These are phyloP conservation scores for Psilocybe cubensis DNA, from an alignment of 768 basidiomycete genomes.

Conservation along the genomic window DNA sequence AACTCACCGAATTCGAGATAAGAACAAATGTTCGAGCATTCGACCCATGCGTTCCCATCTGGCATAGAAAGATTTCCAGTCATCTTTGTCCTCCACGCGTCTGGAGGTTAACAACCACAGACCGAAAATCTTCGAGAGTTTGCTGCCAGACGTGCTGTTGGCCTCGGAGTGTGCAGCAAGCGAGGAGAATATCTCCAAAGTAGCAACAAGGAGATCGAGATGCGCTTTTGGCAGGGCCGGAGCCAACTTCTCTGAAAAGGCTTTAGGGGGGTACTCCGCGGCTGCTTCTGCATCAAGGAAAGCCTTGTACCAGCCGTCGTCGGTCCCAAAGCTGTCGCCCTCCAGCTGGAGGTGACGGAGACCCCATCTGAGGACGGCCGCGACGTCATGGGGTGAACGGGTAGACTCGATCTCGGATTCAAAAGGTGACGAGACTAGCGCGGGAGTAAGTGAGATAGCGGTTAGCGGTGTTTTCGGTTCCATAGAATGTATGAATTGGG, in stretches of 20 bases:
- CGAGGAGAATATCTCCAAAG: conserved; percentile 66
- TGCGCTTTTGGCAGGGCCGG: conserved; percentile 65
- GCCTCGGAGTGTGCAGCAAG: conserved; percentile 73
- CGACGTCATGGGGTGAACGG: conserved; percentile 75
- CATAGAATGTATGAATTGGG: conserved; percentile 72
- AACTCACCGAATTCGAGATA: conserved; percentile 69
- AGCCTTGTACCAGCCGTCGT: conserved; percentile 67
- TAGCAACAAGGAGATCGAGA: conserved; percentile 56
- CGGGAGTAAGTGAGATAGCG: conserved; percentile 54
- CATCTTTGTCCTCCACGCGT: conserved; percentile 51
- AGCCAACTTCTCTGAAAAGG: conserved; percentile 63
- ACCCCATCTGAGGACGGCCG: conserved; percentile 82
- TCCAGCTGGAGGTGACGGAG: conserved; percentile 74
- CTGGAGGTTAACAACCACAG: conserved; percentile 68
- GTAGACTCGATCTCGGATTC: conserved; percentile 67
- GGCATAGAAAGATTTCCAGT: conserved; percentile 68
- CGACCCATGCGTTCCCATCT: conserved; percentile 78
- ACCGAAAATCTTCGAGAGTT: conserved; percentile 72
- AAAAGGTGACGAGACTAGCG: conserved; percentile 50
- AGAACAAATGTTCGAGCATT: conserved; percentile 76
- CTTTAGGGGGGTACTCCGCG: conserved; percentile 61
- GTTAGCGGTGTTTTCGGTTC: conserved; percentile 46
- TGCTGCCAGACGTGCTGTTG: conserved; percentile 79
- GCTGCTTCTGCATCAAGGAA: conserved; percentile 66
- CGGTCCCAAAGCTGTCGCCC: conserved; percentile 60